These are phyloP conservation scores for Fusarium armeniacum DNA, from an alignment of 2,329 filamentous ascomycete species.

Conservation along the genomic window DNA sequence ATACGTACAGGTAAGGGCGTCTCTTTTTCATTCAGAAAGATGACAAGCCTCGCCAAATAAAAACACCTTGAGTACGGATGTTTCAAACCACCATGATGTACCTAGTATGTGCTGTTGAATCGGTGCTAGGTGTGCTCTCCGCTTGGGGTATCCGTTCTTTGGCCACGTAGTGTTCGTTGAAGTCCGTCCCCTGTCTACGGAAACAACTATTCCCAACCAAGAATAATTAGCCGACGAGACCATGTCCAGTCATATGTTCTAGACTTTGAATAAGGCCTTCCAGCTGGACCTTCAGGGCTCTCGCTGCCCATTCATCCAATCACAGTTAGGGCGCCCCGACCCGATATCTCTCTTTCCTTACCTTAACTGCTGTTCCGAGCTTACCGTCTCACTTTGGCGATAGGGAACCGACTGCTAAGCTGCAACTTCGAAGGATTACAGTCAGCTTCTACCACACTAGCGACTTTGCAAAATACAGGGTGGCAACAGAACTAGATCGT, in stretches of 20 bases:
- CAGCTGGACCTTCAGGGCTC: background rate
- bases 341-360: fast-evolving
- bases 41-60: too few species aligned
- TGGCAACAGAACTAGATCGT: background rate
- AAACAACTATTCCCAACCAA: background rate
- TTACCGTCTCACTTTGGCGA: background rate
- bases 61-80: too few species aligned
- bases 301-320: background rate
- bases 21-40: too few species aligned
- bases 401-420: background rate
- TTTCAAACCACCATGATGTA: background rate
- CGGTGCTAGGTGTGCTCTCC: background rate
- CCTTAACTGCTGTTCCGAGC: background rate
- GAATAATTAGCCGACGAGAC: background rate
- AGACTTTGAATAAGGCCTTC: background rate
- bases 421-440: background rate
- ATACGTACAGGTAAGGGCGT: too few species aligned
- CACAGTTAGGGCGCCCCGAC: fast-evolving
- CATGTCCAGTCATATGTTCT: background rate
- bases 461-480: fast-evolving
- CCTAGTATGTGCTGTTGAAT: background rate
- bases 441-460: background rate
- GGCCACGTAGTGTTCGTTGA: background rate
- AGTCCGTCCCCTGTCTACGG: background rate
- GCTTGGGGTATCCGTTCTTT: background rate